Evolutionary conservation across 208 protist species (phyloP).

Genomic region (Wallacemonas sp.): DNA sequence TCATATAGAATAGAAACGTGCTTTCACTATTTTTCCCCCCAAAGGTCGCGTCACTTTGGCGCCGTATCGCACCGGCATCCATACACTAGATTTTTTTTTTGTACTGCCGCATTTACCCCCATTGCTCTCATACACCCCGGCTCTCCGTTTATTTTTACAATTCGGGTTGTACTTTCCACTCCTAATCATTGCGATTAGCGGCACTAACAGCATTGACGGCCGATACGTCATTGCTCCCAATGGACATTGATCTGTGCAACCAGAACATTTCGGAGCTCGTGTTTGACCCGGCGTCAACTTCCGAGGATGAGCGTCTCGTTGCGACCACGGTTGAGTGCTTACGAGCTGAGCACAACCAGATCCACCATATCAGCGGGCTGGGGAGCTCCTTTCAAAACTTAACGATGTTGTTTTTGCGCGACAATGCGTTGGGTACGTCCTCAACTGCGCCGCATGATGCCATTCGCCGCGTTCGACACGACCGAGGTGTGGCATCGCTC

Average conservation of each 20-base stretch:
- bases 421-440: conserved; percentile 61
- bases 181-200: too few relatives aligned
- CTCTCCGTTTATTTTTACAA: too few relatives aligned
- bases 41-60: too few relatives aligned
- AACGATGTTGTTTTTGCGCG: conserved; percentile 52
- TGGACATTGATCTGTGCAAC: conserved; percentile 77
- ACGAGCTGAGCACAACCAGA: conserved; percentile 53
- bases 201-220: too few relatives aligned
- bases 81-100: too few relatives aligned
- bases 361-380: conserved; percentile 57
- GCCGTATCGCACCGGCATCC: too few relatives aligned
- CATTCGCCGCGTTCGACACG: neutral
- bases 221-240: too few relatives aligned
- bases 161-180: too few relatives aligned
- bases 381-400: conserved; percentile 53
- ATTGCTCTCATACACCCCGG: too few relatives aligned
- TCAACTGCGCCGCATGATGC: conserved; percentile 29
- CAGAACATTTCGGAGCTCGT: conserved; percentile 65
- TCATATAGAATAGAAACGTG: neutral
- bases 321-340: conserved; percentile 43
- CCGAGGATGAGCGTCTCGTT: conserved; percentile 44
- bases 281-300: conserved; percentile 44
- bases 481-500: neutral
- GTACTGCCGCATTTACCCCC: too few relatives aligned
- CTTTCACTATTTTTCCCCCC: too few relatives aligned